phyloP scores from a whole-genome alignment of 176 grass and related monocot species.

The Elaeis guineensis region DNA sequence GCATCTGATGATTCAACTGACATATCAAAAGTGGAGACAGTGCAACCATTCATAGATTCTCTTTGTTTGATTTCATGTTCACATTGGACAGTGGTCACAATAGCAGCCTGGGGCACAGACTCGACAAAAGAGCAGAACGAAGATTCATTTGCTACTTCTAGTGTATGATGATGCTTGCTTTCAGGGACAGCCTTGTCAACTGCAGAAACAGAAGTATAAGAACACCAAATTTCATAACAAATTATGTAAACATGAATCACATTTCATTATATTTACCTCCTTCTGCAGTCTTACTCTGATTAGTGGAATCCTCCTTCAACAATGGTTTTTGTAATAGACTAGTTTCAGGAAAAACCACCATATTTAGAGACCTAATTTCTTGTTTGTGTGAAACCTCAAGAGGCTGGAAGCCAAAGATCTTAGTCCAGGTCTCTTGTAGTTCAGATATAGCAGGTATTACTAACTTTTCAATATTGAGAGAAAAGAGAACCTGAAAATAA shows the following conservation, averaged over 20 bases:
- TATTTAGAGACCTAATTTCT: slow-evolving; percentile 67
- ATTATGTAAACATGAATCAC: no score
- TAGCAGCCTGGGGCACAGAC: slow-evolving; percentile 14
- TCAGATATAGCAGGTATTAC: slow-evolving; percentile 91
- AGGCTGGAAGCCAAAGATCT: slow-evolving; percentile 71
- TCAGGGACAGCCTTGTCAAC: slow-evolving; percentile 7
- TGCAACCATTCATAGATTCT: slow-evolving; percentile 16
- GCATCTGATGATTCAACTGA: slow-evolving; percentile 19
- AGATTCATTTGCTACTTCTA: slow-evolving; percentile 14
- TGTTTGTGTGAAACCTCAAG: slow-evolving; percentile 59
- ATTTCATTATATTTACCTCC: slow-evolving; percentile 42
- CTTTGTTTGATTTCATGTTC: background rate
- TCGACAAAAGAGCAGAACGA: slow-evolving; percentile 15
- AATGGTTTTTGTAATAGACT: slow-evolving; percentile 87
- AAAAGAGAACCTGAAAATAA: slow-evolving; percentile 63
- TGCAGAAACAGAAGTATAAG: slow-evolving; percentile 10
- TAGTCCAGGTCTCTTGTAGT: slow-evolving; percentile 84
- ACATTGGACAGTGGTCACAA: slow-evolving; percentile 10
- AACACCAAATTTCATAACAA: no score
- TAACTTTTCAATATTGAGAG: slow-evolving; percentile 82
- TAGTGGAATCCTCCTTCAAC: slow-evolving; percentile 36
- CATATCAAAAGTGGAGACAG: slow-evolving; percentile 16
- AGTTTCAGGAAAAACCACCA: slow-evolving; percentile 86
- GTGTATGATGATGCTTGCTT: slow-evolving; percentile 12
- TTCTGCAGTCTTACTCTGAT: slow-evolving; percentile 12